Base-by-base conservation (phyloP, 805 yeast species). In the Candida krabiensis region DNA sequence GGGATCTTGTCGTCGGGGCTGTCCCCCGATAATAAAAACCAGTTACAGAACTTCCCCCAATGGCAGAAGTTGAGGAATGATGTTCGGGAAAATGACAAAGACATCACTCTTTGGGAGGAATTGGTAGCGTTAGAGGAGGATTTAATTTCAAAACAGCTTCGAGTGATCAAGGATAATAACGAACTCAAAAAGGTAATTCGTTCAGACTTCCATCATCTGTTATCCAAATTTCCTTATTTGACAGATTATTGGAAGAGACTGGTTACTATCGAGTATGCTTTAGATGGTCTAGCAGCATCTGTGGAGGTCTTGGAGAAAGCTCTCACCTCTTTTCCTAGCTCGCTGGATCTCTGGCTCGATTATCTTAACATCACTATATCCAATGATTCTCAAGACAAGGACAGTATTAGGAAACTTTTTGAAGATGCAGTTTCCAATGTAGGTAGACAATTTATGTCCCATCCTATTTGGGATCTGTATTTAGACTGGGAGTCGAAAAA, bases 401-500 rank as follows among this genome's bases (percentile, higher is more conserved):
- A 47, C 2, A 50, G 55, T 4, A 63, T 79, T 5, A 54, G 77
- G 23, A 38, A 30, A 0, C 60, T 71, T 24, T 83, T 83, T 47
- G 60, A 64, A 11, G 60, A 63, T 0, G 91, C 83, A 0, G 55
- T 73, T 3, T 46, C 50, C 4, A 44, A 61, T 11, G 71, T 84
- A 29, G 97, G 96, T 0, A 50, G 62, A 23, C 86, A 89, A 42
- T 93, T 86, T 60, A 65, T 82, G 44, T 73, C 95, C 2, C 95
- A 89, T 57, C 69, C 79, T 1, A 63, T 90, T 33, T 91, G 97
- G 98, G 95, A 89, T 57, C 69, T 74, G 37, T 81, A 78, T 44
- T 60, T 91, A 17, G 82, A 73, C 27, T 84, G 79, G 65, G 83
- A 79, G 49, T 58, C 66, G n/a, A 50, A 56, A 12, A 33, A 52